Percentiles rank a stretch among this genome's conserved stretches.
Evolutionary conservation across 2,329 filamentous ascomycete species (phyloP).

Genomic region (Neofusicoccum sp.): DNA sequence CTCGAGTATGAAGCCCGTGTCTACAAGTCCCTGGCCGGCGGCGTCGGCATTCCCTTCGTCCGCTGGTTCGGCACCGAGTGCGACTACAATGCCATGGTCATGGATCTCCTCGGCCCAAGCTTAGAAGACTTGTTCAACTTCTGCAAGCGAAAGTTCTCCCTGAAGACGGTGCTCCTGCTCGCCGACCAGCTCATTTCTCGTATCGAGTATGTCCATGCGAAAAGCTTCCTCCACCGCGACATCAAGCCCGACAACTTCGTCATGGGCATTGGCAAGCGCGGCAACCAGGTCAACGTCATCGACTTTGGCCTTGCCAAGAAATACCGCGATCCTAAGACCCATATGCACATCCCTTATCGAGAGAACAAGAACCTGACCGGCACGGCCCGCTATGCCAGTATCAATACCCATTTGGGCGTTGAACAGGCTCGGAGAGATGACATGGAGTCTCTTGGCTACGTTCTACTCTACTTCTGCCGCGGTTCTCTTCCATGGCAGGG

Average conservation of each 20-base stretch:
- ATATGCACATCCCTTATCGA: conserved; percentile 99
- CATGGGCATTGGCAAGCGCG: conserved; percentile 98
- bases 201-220: conserved; percentile 99
- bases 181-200: conserved; percentile 98
- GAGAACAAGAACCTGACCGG: conserved; percentile 99
- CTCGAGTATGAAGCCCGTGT: conserved; percentile 98
- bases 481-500: conserved; percentile 98
- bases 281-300: conserved; percentile 99
- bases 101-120: conserved; percentile 91
- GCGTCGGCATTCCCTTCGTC: conserved; percentile 97
- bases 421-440: conserved; percentile 99
- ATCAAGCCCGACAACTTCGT: conserved; percentile 99
- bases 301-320: conserved; percentile 99
- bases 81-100: conserved; percentile 99
- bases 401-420: conserved; percentile 97
- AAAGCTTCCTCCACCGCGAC: conserved; percentile 98
- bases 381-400: conserved; percentile 96
- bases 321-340: conserved; percentile 98
- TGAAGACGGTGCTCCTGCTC: conserved; percentile 95
- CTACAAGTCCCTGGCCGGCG: conserved; percentile 83
- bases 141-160: conserved; percentile 98
- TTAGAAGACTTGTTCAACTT: conserved; percentile 99
- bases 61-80: conserved; percentile 99
- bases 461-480: conserved; percentile 99
- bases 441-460: conserved; percentile 98